Base-by-base conservation (phyloP, 2,329 filamentous ascomycete species). In the Tetracladium maxilliforme region DNA sequence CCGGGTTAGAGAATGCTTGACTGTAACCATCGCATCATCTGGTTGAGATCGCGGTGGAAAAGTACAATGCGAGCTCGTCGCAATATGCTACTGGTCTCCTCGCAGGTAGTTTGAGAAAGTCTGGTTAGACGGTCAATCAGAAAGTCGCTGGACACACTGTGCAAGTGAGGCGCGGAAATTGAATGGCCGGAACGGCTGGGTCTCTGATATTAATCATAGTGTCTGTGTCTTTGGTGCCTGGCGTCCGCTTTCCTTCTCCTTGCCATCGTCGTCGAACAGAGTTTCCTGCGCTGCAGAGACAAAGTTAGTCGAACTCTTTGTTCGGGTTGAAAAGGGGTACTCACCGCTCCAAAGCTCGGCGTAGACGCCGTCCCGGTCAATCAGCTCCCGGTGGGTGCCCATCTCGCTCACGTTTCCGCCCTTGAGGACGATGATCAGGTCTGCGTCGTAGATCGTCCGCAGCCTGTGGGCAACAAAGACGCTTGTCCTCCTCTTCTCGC, bases 381-480 rank as follows among this genome's bases (percentile, higher is more conserved):
- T 70, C 30, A 98, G 54, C 46, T 90, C 69, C 30, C 77, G 66
- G 49, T 98, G 90, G 10, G 80, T 92, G 10, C 90, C 90, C 48
- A 69, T 72, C 54, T 95, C 90, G 3, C 75, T 82, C n/a, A 95
- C 84, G 10, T 58, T 60, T 0, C 90, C 90, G 31, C 80, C 74
- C 44, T 75, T 77, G 29, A 95, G 56, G 19, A 95, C 90, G 40
- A 95, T 86, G 39, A 95, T 95, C 39, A 86, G 58, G 50, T 95
- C 80, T 19, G 81, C 81, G 42, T 95, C 90, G 42, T 81, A 92
- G 36, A 98, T 94, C 0, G 90, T 95, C 26, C 87, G 70, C 31
- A 98, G 55, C 11, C 90, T 69, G 49, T 95, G 90, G 6, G 90
- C 90, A 5, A 98, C 79, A 44, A 95, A 95, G 2, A 98, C 81